Percentiles rank a stretch among this genome's conserved stretches.
Evolutionary conservation across 768 basidiomycete species (phyloP).

Genomic region (Dioszegia hungarica): DNA sequence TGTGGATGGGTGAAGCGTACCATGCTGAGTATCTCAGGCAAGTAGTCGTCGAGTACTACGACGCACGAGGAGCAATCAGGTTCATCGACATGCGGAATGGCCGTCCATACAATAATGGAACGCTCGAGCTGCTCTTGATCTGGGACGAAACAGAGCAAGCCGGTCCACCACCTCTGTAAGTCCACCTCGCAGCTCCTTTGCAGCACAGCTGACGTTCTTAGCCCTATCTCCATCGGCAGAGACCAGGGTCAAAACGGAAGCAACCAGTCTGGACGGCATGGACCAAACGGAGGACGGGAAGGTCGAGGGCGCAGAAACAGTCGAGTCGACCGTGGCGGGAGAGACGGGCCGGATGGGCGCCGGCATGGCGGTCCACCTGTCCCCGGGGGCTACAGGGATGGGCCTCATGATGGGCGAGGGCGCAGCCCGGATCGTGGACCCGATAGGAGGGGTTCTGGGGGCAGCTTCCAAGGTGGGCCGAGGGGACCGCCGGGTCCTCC

Average conservation of each 20-base stretch:
- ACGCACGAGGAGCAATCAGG: conserved; percentile 68
- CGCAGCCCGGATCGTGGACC: too few species aligned
- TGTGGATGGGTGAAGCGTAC: too few species aligned
- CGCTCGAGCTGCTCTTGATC: conserved; percentile 78
- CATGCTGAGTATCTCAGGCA: conserved; percentile 56
- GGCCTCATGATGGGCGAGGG: too few species aligned
- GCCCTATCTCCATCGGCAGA: too few species aligned
- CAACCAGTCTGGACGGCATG: neutral
- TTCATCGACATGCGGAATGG: conserved; percentile 76
- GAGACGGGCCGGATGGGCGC: neutral
- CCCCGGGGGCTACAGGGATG: too few species aligned
- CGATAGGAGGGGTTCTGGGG: neutral
- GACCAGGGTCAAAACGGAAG: too few species aligned
- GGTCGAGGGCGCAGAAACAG: neutral
- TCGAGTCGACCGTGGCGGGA: conserved; percentile 8
- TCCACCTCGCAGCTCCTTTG: too few species aligned
- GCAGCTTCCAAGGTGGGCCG: neutral
- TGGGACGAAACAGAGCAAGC: conserved; percentile 68
- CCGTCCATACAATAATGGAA: conserved; percentile 73
- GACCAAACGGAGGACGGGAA: neutral
- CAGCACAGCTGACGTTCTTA: too few species aligned
- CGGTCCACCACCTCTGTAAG: conserved; percentile 53
- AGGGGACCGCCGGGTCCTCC: neutral
- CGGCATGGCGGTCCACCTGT: too few species aligned
- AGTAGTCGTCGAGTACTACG: conserved; percentile 89